Base-by-base conservation (phyloP, 345 rosid species). In the Noccaea caerulescens region DNA sequence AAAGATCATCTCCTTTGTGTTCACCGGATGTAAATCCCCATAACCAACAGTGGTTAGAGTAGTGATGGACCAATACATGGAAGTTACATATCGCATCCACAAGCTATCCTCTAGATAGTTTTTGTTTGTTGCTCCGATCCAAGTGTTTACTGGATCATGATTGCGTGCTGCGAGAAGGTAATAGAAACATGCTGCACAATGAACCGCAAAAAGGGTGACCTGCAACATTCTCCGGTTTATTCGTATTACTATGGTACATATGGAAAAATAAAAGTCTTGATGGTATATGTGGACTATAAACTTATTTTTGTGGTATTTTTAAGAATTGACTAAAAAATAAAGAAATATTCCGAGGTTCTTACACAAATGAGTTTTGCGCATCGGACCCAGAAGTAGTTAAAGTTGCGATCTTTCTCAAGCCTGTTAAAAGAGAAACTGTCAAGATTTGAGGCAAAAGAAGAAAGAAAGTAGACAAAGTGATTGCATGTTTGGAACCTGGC, bases 31-130 rank as follows among this genome's bases (percentile, higher is more conserved):
- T 71, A 94, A 20, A 81, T 94, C 99, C 4, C 99, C 99, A 67
- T 94, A 91, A 46, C 98, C 99, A 37, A 88, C 95, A 42, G 98
- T 94, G 3, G 96, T 91, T 32, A 94, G 78, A 18, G 99, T 94
- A 50, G 99, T 94, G 70, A 94, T 89, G 46, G 98, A 91, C 99
- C 98, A 94, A 77, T 94, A 94, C 66, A 94, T 83, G 8, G 98
- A 81, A 43, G 95, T 91, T 66, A 91, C 97, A 43, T 94, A 94
- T 51, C 90, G 81, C 72, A 66, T 80, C 84, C 93, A 82, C 46
- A 91, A 4, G 68, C 90, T 82, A 58, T 77, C 71, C 10, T 88
- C 64, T 18, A 56, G 70, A 73, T 88, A 86, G 45, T 88, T 70
- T 1, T 51, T 77, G 69, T 78, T 43, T 2, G 82, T 51, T 20